A percentile compares a stretch with the other conserved stretches of the same genome.
Conservation (phyloP, 2,329 filamentous ascomycete genomes). For the Penicillium sp. region DNA sequence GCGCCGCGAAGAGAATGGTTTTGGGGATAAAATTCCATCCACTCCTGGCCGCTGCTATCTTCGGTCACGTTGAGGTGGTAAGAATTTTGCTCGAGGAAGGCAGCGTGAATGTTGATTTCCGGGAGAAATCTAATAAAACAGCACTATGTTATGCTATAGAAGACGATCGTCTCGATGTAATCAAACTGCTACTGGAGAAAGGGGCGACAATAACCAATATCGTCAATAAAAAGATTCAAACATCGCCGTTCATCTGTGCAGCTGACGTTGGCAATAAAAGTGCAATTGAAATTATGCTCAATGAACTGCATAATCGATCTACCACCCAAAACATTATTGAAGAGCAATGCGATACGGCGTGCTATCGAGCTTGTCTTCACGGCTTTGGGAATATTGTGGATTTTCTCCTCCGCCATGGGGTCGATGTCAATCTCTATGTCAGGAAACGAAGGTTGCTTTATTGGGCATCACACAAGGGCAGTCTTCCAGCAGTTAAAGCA, state of each 20-base stretch:
- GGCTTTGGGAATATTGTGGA: not conserved
- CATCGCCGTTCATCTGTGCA: not conserved
- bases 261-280: not conserved
- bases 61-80: constrained; percentile 1
- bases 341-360: not conserved
- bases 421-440: not conserved
- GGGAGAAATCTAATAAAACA: not conserved
- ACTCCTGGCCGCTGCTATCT: constrained; percentile 3
- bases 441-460: not conserved
- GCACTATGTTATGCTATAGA: constrained; percentile 2
- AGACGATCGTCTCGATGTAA: not conserved
- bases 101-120: constrained; percentile 2
- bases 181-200: constrained; percentile 6
- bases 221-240: not conserved
- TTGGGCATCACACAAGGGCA: not conserved
- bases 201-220: not conserved
- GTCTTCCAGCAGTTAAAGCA: not conserved
- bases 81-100: not conserved
- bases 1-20: not conserved
- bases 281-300: constrained; percentile 4
- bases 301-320: constrained; percentile 1
- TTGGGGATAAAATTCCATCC: not conserved
- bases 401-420: not conserved
- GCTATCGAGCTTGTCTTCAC: not conserved
- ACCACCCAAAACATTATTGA: not conserved